Conservation (phyloP, 495 filamentous ascomycete genomes). For the Penicillium taxi region DNA sequence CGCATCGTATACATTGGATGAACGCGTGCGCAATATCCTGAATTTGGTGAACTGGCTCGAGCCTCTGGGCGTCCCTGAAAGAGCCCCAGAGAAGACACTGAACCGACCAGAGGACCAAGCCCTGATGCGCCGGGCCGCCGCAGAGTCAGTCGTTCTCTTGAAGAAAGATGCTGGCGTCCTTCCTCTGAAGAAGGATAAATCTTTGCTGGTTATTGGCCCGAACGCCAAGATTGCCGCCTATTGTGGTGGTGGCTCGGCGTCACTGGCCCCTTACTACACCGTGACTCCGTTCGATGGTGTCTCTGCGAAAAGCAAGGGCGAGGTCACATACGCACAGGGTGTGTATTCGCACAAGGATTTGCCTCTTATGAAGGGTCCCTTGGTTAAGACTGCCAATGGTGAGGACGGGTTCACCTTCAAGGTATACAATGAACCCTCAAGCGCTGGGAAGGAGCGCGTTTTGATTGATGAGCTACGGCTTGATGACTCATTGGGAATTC, state of each 20-base stretch:
- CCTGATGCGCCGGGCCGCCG: constrained; percentile 58
- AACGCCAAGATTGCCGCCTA: constrained; percentile 71
- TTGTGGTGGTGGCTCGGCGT: constrained; percentile 75
- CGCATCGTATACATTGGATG: constrained; percentile 49
- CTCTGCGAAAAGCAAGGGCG: constrained; percentile 42
- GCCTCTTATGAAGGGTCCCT: constrained; percentile 45
- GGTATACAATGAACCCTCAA: constrained; percentile 50
- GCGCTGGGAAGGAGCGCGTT: constrained; percentile 32
- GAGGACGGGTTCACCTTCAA: constrained; percentile 50
- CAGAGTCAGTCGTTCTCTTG: constrained; percentile 67
- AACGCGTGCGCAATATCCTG: constrained; percentile 54
- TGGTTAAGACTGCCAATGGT: constrained; percentile 41
- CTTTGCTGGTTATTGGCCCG: constrained; percentile 71
- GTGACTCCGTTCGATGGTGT: constrained; percentile 63
- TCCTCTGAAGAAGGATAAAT: constrained; percentile 54
- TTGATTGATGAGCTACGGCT: constrained; percentile 49
- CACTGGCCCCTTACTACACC: constrained; percentile 71
- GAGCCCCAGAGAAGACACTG: constrained; percentile 52
- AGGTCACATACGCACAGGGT: constrained; percentile 42
- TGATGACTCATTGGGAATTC: constrained; percentile 45
- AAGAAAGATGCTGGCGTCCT: constrained; percentile 64
- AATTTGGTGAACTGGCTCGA: constrained; percentile 57
- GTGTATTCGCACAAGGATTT: constrained; percentile 55
- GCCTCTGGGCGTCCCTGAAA: constrained; percentile 52
- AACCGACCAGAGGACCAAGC: constrained; percentile 57